phyloP scores from a whole-genome alignment of 2,329 filamentous ascomycete genomes.

The Sporothrix luriei region DNA sequence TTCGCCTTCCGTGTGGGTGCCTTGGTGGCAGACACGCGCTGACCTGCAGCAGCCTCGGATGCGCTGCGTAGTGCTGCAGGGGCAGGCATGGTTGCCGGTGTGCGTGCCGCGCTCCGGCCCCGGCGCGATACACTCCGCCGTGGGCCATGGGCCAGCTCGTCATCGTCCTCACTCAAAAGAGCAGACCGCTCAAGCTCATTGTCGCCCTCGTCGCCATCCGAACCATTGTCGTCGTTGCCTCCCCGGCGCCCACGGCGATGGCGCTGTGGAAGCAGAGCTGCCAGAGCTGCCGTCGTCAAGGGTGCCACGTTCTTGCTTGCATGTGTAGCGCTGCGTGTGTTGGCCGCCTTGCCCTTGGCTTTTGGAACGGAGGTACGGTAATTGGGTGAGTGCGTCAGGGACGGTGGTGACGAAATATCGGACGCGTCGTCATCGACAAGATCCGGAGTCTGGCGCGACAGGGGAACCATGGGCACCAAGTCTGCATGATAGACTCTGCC shows the following conservation, averaged over 20 bases:
- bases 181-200: conserved; percentile 48
- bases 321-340: conserved; percentile 21
- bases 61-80: conserved; percentile 14
- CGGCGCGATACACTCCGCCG: conserved; percentile 42
- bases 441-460: conserved; percentile 45
- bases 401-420: conserved; percentile 65
- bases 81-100: conserved; percentile 27
- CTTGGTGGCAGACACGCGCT: conserved; percentile 1
- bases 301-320: conserved; percentile 20
- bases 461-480: conserved; percentile 39
- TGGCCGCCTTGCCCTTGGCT: conserved; percentile 29
- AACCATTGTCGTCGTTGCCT: conserved; percentile 32
- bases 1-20: conserved; percentile 23
- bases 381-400: conserved; percentile 68
- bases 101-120: conserved; percentile 22
- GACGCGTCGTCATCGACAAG: conserved; percentile 49
- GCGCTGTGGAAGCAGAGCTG: conserved; percentile 57
- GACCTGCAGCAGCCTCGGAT: conserved; percentile 23
- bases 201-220: conserved; percentile 39
- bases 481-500: conserved; percentile 32
- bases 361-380: conserved; percentile 39
- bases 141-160: conserved; percentile 56
- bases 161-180: conserved; percentile 54
- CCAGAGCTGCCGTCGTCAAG: conserved; percentile 58
- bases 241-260: conserved; percentile 48